Evolutionary conservation across 1,284 basidiomycete genomes (phyloP).

Genomic region (Rhodotorula sp.): DNA sequence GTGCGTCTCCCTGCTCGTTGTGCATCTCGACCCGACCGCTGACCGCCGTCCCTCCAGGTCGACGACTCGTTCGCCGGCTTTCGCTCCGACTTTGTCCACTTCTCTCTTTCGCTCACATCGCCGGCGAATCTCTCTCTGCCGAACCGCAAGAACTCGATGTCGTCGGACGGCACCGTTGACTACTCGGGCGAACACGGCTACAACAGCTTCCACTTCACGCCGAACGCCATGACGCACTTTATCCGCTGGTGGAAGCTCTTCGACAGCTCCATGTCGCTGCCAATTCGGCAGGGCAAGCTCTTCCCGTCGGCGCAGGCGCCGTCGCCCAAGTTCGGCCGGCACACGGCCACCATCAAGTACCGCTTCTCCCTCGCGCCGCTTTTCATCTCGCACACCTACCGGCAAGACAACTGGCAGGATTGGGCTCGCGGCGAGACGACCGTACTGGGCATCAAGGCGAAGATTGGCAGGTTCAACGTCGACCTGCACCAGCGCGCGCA

Average conservation of each 20-base stretch:
- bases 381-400: constrained; percentile 83
- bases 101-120: constrained; percentile 81
- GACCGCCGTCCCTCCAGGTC: constrained; percentile 30
- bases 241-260: constrained; percentile 89
- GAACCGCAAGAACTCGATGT: constrained; percentile 26
- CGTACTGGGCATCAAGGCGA: constrained; percentile 78
- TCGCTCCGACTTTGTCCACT: constrained; percentile 90
- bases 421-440: constrained; percentile 76
- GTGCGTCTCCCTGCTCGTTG: constrained; percentile 47
- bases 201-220: constrained; percentile 84
- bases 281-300: constrained; percentile 79
- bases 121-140: constrained; percentile 49
- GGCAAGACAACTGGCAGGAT: constrained; percentile 69
- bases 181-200: constrained; percentile 43
- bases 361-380: constrained; percentile 73
- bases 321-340: constrained; percentile 84
- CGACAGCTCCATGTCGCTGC: constrained; percentile 72
- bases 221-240: constrained; percentile 84
- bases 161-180: constrained; percentile 36
- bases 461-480: constrained; percentile 75
- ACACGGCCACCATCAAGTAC: constrained; percentile 91
- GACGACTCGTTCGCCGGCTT: constrained; percentile 84
- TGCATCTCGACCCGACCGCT: neutral
- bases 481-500: constrained; percentile 93
- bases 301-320: constrained; percentile 69